Evolutionary conservation across 139 green algal genomes (phyloP), one percentile per base, ranked within the genome.

Genomic region (Chlamydomonas sp.): DNA sequence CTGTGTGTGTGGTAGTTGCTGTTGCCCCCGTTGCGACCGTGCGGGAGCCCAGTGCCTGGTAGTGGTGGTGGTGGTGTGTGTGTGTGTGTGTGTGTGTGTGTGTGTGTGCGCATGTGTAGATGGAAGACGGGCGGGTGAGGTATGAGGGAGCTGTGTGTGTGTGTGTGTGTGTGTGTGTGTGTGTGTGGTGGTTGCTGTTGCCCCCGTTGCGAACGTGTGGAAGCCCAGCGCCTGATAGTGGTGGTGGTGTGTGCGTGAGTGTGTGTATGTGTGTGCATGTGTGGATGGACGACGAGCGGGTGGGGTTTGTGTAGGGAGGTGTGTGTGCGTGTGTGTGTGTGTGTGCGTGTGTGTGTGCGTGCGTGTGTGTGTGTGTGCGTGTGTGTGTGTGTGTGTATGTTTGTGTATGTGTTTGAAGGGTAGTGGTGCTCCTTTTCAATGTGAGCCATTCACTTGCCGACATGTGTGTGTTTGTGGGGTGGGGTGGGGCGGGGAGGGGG

Each of bases 31-130:
- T n/a, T n/a, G 31, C 38, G 73, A 57, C 43, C 73, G 59, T 20
- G 13, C 33, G 35, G 72, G 54, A 2, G 64, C 72, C 50, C 72
- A 58, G 5, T 49, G 62, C 13, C 72, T 77, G 71, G 43, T 54
- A 20, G 43, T 13, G 13, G 20, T 13, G 43, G 43, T 54, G 43
- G 43, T 13, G 20, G 13, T 54, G 43, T 54, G 43, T 54, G 43
- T 20, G 43, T 54, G 43, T 54, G 43, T 54, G 43, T 54, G 43
- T 54, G 43, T 26, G 43, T 13, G 13, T 13, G 43, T 13, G 43
- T 54, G 43, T 13, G 43, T n/a, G n/a, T n/a, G n/a, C n/a, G n/a
- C n/a, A n/a, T n/a, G 43, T 54, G 43, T 13, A 20, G 43, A 26
- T 13, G 43, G 43, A 20, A 26, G 43, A 54, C 16, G 43, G 43